A percentile compares a stretch with the other conserved stretches of the same genome.
Evolutionary conservation across 176 grass and related monocot species (phyloP).

Genomic region (Tuctoria greenei): DNA sequence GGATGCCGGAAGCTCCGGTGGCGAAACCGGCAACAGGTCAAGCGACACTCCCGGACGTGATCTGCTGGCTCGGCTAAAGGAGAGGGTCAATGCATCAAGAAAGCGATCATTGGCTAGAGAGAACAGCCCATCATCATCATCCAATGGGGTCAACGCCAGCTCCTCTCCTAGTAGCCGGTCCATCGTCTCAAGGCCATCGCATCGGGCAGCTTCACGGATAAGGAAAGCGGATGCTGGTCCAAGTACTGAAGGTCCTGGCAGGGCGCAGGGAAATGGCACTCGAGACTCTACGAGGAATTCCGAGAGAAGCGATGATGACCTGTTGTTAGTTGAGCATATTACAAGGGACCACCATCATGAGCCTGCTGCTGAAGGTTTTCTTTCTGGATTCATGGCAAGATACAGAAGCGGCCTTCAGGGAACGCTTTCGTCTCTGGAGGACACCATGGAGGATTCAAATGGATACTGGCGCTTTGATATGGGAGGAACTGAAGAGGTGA

Average conservation of each 20-base stretch:
- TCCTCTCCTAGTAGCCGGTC: conserved; percentile 31
- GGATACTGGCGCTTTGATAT: conserved; percentile 57
- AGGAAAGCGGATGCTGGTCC: conserved; percentile 29
- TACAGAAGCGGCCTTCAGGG: conserved; percentile 43
- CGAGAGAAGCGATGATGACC: conserved; percentile 22
- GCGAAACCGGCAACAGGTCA: conserved; percentile 21
- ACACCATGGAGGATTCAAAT: conserved; percentile 47
- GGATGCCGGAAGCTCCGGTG: conserved; percentile 3
- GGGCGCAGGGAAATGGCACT: conserved; percentile 13
- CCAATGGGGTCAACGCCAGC: conserved; percentile 11
- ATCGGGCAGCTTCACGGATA: conserved; percentile 34
- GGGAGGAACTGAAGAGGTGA: conserved; percentile 60
- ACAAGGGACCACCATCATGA: conserved; percentile 28
- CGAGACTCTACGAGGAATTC: conserved; percentile 28
- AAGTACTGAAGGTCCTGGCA: background rate
- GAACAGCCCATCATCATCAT: conserved; percentile 29
- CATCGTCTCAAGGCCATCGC: conserved; percentile 7
- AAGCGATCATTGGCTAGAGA: conserved; percentile 46
- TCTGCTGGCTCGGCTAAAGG: conserved; percentile 37
- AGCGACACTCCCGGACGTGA: conserved; percentile 43
- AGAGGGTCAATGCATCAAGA: conserved; percentile 50
- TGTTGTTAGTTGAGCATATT: conserved; percentile 33
- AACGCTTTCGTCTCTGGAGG: conserved; percentile 30
- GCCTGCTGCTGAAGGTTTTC: conserved; percentile 35
- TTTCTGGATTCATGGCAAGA: conserved; percentile 43